Percentiles rank a stretch among this genome's conserved stretches.
Evolutionary conservation across 306 rosid genomes (phyloP).

Genomic region (Citrullus amarus): DNA sequence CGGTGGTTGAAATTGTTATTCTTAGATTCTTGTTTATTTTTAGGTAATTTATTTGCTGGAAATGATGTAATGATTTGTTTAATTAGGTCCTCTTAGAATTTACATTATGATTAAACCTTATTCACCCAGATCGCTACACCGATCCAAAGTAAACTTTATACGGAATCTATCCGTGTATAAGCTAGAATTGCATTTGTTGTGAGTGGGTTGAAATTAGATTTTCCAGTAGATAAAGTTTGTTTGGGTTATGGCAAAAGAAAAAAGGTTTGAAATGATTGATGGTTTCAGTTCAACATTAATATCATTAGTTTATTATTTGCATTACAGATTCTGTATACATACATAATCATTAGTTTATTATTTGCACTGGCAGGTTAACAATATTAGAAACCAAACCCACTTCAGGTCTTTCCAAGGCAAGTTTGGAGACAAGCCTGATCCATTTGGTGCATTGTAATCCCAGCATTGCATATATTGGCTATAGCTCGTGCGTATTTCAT

Average conservation of each 20-base stretch:
- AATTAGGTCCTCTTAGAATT: too few species aligned
- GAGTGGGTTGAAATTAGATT: not conserved
- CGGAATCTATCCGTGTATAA: too few species aligned
- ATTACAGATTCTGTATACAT: not conserved
- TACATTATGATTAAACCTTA: too few species aligned
- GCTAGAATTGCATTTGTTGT: not conserved
- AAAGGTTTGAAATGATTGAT: not conserved
- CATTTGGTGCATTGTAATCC: slow-evolving; percentile 15
- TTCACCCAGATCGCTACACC: too few species aligned
- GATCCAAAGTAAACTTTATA: too few species aligned
- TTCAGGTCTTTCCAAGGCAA: slow-evolving; percentile 13
- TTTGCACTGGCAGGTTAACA: not conserved
- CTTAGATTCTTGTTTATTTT: too few species aligned
- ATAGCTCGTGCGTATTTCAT: slow-evolving; percentile 27
- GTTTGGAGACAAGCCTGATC: slow-evolving; percentile 20
- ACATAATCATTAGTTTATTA: not conserved
- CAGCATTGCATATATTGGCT: slow-evolving; percentile 41
- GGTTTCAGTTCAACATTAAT: not conserved
- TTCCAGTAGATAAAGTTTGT: not conserved
- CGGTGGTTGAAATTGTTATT: too few species aligned
- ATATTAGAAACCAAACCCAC: not conserved
- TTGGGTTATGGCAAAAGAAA: not conserved
- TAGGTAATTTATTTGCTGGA: too few species aligned
- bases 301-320: not conserved
- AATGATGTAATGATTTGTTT: too few species aligned